These are phyloP conservation scores for Cladorrhinum sp. DNA, from an alignment of 2,329 filamentous ascomycete species.

Conservation along the genomic window DNA sequence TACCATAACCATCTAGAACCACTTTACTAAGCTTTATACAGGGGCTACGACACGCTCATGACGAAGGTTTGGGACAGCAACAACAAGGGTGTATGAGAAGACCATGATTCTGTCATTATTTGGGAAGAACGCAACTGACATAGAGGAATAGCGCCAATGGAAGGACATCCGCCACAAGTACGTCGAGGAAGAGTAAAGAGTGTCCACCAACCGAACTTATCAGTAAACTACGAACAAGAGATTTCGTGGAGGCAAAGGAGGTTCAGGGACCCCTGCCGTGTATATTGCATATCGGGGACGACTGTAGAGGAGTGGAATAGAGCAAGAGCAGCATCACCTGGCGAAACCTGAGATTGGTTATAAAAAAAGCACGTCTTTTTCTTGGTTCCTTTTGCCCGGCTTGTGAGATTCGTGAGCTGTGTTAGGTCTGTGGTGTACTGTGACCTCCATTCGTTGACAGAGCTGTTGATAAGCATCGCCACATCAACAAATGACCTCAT, in stretches of 20 bases:
- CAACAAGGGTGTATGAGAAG: constrained; percentile 75
- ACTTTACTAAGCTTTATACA: constrained; percentile 39
- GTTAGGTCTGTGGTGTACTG: not conserved
- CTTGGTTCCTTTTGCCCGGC: not conserved
- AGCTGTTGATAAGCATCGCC: not conserved
- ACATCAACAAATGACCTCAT: not conserved
- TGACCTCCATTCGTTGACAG: not conserved
- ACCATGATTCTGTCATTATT: not conserved
- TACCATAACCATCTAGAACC: not conserved
- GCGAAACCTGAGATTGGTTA: not conserved
- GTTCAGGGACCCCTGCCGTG: constrained; percentile 17
- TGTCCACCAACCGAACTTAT: not conserved
- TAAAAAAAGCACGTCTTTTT: not conserved
- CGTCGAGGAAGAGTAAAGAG: constrained; percentile 64
- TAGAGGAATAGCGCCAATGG: constrained; percentile 80
- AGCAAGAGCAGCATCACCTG: constrained; percentile 8
- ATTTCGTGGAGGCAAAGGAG: constrained; percentile 1
- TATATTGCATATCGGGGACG: constrained; percentile 20
- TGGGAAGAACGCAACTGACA: constrained; percentile 31
- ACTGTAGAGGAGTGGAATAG: constrained; percentile 22
- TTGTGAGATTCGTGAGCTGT: not conserved
- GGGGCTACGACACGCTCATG: constrained; percentile 77
- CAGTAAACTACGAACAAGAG: constrained; percentile 1
- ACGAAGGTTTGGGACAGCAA: constrained; percentile 86
- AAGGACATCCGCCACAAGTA: constrained; percentile 97